A percentile compares a stretch with the other conserved stretches of the same genome.
These are phyloP conservation scores for Pseudomassariella vexata DNA, from an alignment of 2,329 filamentous ascomycete species.

Conservation along the genomic window DNA sequence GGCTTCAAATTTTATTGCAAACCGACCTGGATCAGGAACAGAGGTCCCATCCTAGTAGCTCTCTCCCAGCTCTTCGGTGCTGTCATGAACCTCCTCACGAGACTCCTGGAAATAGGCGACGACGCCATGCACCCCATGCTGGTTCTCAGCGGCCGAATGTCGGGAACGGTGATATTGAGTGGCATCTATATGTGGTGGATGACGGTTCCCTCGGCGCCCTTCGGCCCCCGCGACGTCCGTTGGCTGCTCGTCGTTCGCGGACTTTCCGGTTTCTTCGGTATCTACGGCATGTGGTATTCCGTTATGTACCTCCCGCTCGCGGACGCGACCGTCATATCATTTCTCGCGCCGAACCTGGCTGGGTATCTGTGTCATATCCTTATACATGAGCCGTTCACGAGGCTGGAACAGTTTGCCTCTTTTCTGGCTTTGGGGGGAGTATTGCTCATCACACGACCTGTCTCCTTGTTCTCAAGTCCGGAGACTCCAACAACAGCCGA, in stretches of 20 bases:
- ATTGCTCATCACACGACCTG: constrained; percentile 73
- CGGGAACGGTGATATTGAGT: constrained; percentile 62
- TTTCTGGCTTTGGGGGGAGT: constrained; percentile 74
- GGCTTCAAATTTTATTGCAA: constrained; percentile 8
- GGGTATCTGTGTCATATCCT: constrained; percentile 76
- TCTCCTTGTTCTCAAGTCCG: constrained; percentile 27
- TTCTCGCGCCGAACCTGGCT: constrained; percentile 72
- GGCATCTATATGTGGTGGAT: constrained; percentile 69
- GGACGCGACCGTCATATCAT: constrained; percentile 86
- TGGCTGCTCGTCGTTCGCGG: constrained; percentile 64
- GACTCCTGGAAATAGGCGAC: constrained; percentile 59
- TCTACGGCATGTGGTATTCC: constrained; percentile 67
- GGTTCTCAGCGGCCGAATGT: constrained; percentile 76
- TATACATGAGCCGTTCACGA: constrained; percentile 70
- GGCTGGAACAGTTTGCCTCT: constrained; percentile 69
- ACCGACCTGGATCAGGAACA: constrained; percentile 46
- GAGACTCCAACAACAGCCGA: constrained; percentile 6
- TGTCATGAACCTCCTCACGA: constrained; percentile 77
- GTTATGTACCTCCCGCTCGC: constrained; percentile 75
- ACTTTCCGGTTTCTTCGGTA: constrained; percentile 67
- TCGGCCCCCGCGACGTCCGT: constrained; percentile 63
- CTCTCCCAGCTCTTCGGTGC: constrained; percentile 75
- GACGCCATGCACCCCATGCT: constrained; percentile 69
- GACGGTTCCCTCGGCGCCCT: constrained; percentile 61
- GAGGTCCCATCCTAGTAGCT: constrained; percentile 68